Conservation (phyloP, 1,139 yeast genomes). For the Geotrichum candidum region DNA sequence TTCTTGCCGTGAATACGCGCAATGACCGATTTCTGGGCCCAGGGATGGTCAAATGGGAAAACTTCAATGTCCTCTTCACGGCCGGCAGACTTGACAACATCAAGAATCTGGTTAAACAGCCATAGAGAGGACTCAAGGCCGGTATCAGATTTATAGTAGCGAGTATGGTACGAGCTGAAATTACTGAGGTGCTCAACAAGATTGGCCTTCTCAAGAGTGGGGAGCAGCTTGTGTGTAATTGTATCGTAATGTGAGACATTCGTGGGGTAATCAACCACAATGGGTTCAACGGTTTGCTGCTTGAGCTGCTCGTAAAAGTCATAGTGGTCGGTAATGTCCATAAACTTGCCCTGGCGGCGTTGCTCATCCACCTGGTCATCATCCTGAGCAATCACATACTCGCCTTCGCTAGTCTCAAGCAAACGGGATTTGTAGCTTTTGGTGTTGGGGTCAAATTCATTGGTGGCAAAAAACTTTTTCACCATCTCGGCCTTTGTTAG, state of each 20-base stretch:
- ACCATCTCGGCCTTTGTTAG: not conserved
- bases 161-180: slow-evolving; percentile 58
- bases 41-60: slow-evolving; percentile 10
- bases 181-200: slow-evolving; percentile 8
- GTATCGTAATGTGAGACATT: slow-evolving; percentile 4
- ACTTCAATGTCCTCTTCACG: slow-evolving; percentile 3
- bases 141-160: slow-evolving; percentile 67
- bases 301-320: slow-evolving; percentile 12
- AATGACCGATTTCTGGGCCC: slow-evolving; percentile 34
- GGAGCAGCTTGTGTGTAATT: slow-evolving; percentile 1
- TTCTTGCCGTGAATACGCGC: slow-evolving; percentile 42
- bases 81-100: slow-evolving; percentile 43
- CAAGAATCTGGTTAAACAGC: slow-evolving; percentile 50
- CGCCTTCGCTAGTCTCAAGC: not conserved
- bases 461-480: not conserved
- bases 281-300: not conserved
- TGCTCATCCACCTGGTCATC: not conserved
- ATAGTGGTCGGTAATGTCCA: slow-evolving; percentile 18
- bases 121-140: slow-evolving; percentile 73
- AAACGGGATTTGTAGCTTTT: not conserved
- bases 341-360: slow-evolving; percentile 10
- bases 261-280: slow-evolving; percentile 4
- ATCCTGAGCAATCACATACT: not conserved
- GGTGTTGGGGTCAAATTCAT: not conserved
- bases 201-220: not conserved